A percentile compares a stretch with the other conserved stretches of the same genome.
These are phyloP conservation scores for Geranomyces variabilis DNA, from an alignment of 192 early-diverging fungal genomes.

Conservation along the genomic window DNA sequence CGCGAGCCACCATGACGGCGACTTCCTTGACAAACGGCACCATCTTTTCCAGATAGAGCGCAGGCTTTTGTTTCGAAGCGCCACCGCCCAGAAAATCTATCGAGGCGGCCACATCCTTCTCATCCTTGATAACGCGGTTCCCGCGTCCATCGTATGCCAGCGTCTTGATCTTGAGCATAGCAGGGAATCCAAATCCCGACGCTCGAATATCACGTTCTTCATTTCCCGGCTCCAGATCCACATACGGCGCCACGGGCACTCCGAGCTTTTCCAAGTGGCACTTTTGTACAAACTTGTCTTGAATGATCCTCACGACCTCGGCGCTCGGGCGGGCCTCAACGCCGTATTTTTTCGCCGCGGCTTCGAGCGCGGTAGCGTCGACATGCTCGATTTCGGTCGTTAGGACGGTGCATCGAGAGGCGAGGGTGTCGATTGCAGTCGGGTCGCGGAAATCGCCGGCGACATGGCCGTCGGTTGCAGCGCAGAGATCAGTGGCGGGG, in stretches of 20 bases:
- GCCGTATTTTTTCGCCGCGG: conserved; percentile 44
- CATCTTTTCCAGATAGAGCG: conserved; percentile 94
- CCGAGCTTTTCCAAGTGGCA: conserved; percentile 64
- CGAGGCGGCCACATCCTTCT: conserved; percentile 66
- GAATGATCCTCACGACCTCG: conserved; percentile 82
- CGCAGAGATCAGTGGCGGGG: conserved; percentile 86
- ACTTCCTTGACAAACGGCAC: conserved; percentile 90
- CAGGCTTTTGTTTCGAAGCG: conserved; percentile 52
- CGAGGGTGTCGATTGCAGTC: conserved; percentile 75
- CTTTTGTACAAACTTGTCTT: conserved; percentile 97
- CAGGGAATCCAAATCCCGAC: conserved; percentile 81
- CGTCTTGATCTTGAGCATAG: conserved; percentile 94
- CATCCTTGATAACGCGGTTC: conserved; percentile 83
- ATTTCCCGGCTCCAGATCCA: conserved; percentile 57
- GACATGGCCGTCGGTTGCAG: conserved; percentile 68
- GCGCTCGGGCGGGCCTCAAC: conserved; percentile 78
- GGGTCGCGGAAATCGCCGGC: conserved; percentile 85
- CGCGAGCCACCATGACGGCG: conserved; percentile 96
- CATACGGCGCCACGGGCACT: conserved; percentile 74
- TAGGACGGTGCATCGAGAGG: conserved; percentile 74
- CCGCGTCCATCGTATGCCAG: conserved; percentile 95
- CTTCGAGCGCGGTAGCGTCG: conserved; percentile 65
- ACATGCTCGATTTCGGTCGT: conserved; percentile 99
- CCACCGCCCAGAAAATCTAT: conserved; percentile 64
- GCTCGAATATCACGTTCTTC: conserved; percentile 52